Evolutionary conservation across 345 rosid species (phyloP), one percentile per base, ranked within the genome.

Genomic region (Pugionium dolabratum): DNA sequence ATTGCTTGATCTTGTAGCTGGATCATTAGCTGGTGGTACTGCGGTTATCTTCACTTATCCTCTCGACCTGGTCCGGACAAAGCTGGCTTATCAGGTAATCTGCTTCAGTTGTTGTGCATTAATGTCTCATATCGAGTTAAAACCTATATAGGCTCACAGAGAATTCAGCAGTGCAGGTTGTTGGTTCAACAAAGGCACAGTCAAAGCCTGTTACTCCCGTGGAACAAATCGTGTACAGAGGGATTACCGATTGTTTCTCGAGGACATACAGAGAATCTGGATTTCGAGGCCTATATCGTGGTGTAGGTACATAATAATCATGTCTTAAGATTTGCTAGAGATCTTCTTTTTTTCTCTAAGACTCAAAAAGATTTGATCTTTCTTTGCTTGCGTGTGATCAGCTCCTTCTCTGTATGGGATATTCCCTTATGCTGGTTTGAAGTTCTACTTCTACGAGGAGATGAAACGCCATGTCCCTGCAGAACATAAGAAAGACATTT

Each of bases 371-470:
- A 53, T 53, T 30, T 59, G 31, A 45, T 64, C 35, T 71, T 75
- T 57, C 25, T 39, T 59, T 73, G 64, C 53, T 47, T 41, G 26
- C 9, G 37, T 55, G 42, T 49, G 26, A 35, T 54, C 83, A 92
- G 98, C 88, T 76, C 98, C 98, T 64, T 89, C 98, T 8, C 78
- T 92, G 33, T 89, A 89, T 32, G 98, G 98, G 71, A 92, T 89
- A 71, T 92, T 92, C 78, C 98, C 98, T 41, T 92, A 89, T 44
- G 96, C 98, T 76, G 98, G 97, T 72, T 79, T 92, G 79, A 92
- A 92, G 80, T 92, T 92, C 77, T 92, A 92, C 85, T 86, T 92
- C 80, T 92, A 82, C 0, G 95, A 92, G 80, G 97, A 89, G 81
- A 89, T 92, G 98, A 92, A 92, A 78, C 80, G 88, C 30, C 91